These are phyloP conservation scores for Cymodocea nodosa DNA, from an alignment of 116 monocot species.

Conservation along the genomic window DNA sequence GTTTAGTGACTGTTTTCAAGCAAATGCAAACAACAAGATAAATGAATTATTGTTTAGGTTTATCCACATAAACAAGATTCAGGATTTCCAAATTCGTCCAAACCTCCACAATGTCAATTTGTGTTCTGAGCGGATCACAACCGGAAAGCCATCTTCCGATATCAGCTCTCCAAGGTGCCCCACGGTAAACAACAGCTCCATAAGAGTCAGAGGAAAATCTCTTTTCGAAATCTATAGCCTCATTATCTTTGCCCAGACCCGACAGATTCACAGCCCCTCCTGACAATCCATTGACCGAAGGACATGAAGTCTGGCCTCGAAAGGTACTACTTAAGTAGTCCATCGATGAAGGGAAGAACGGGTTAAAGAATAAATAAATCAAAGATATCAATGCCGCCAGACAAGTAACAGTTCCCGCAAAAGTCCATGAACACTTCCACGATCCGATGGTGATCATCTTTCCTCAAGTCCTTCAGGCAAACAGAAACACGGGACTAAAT, in stretches of 20 bases:
- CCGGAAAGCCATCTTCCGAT: constrained; percentile 53
- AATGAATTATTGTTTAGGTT: not conserved
- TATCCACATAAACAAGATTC: not conserved
- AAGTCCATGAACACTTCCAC: constrained; percentile 16
- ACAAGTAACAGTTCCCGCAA: constrained; percentile 7
- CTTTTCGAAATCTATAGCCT: constrained; percentile 3
- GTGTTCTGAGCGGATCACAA: constrained; percentile 18
- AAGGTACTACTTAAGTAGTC: constrained; percentile 6
- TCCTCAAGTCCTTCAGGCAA: not conserved
- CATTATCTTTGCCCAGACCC: not conserved
- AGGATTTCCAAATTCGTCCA: not conserved
- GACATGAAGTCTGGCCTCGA: constrained; percentile 7
- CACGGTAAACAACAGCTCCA: constrained; percentile 35
- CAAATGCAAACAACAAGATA: not conserved
- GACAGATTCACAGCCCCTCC: not conserved
- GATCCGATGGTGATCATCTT: not conserved
- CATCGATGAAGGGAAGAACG: constrained; percentile 14
- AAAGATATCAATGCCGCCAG: constrained; percentile 12
- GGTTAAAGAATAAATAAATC: constrained; percentile 21
- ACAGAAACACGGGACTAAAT: not conserved
- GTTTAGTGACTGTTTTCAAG: not conserved
- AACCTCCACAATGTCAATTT: constrained; percentile 37
- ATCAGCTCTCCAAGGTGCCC: constrained; percentile 48
- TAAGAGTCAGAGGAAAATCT: constrained; percentile 25
- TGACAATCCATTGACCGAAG: constrained; percentile 3